Evolutionary conservation across 2,329 filamentous ascomycete genomes (phyloP).

Genomic region (Colletotrichum neosansevieriae): DNA sequence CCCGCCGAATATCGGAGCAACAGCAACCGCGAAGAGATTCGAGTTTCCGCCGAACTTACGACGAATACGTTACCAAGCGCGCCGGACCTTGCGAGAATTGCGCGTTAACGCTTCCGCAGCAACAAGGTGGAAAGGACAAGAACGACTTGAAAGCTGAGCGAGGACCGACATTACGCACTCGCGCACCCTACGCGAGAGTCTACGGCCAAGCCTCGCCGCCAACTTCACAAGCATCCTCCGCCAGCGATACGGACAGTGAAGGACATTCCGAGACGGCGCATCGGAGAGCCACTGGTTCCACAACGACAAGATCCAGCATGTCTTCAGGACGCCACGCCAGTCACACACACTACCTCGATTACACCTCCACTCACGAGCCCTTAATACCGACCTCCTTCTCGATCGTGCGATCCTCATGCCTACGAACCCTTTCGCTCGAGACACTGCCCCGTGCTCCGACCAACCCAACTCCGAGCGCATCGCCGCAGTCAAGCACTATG

Average conservation of each 20-base stretch:
- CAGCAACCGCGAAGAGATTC: constrained; percentile 63
- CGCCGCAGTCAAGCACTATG: constrained; percentile 50
- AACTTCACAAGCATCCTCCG: constrained; percentile 61
- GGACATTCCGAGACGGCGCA: constrained; percentile 56
- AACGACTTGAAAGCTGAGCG: constrained; percentile 52
- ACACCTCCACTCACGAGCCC: constrained; percentile 76
- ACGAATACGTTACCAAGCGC: constrained; percentile 73
- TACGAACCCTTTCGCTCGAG: constrained; percentile 75
- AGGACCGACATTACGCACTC: constrained; percentile 70
- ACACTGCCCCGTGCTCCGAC: constrained; percentile 69
- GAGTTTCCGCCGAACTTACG: constrained; percentile 72
- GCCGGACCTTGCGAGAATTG: constrained; percentile 77
- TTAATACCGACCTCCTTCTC: constrained; percentile 72
- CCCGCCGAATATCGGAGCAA: constrained; percentile 55
- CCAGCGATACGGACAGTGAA: constrained; percentile 65
- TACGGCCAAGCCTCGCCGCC: constrained; percentile 66
- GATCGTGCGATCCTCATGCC: constrained; percentile 74
- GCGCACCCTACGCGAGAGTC: constrained; percentile 70
- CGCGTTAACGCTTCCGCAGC: constrained; percentile 72
- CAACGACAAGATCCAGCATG: constrained; percentile 65
- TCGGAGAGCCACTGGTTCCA: constrained; percentile 59
- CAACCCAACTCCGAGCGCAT: constrained; percentile 42
- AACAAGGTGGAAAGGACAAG: constrained; percentile 49
- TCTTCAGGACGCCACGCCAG: constrained; percentile 68
- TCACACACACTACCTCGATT: constrained; percentile 75